These are phyloP conservation scores for Catharanthus roseus DNA, from an alignment of 257 asterid genomes.

Conservation along the genomic window DNA sequence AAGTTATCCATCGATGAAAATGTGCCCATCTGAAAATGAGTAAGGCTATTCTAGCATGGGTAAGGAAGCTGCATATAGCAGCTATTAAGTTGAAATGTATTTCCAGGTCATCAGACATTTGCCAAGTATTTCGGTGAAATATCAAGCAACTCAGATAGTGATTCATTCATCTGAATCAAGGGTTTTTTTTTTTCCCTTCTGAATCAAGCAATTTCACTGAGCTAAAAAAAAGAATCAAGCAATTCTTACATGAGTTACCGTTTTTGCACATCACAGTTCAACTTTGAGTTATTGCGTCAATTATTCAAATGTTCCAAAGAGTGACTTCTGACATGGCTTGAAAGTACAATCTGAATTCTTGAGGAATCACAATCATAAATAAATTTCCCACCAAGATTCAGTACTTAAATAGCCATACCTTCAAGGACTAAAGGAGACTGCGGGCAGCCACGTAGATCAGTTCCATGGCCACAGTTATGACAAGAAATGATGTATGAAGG, in stretches of 20 bases:
- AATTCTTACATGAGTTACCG: not conserved
- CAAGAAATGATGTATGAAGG: constrained; percentile 78
- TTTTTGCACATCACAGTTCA: not conserved
- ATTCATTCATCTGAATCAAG: not conserved
- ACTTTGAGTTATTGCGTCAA: not conserved
- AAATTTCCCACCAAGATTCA: not conserved
- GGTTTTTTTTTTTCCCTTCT: no score
- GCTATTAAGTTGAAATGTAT: not conserved
- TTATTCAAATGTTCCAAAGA: not conserved
- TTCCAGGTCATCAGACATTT: not conserved
- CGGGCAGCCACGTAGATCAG: constrained; percentile 95
- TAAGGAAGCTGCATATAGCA: not conserved
- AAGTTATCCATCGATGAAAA: not conserved
- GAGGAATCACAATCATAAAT: not conserved
- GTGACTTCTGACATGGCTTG: not conserved
- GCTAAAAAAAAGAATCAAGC: no score
- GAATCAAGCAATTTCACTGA: no score
- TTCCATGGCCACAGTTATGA: constrained; percentile 94
- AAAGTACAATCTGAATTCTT: not conserved
- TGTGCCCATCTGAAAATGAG: not conserved
- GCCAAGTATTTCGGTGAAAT: not conserved
- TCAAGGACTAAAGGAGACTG: constrained; percentile 74
- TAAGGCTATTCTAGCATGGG: not conserved
- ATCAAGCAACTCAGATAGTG: not conserved
- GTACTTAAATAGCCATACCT: constrained; percentile 40